Base-by-base conservation (phyloP, 176 grass and related monocot species). In the Eleusine indica region DNA sequence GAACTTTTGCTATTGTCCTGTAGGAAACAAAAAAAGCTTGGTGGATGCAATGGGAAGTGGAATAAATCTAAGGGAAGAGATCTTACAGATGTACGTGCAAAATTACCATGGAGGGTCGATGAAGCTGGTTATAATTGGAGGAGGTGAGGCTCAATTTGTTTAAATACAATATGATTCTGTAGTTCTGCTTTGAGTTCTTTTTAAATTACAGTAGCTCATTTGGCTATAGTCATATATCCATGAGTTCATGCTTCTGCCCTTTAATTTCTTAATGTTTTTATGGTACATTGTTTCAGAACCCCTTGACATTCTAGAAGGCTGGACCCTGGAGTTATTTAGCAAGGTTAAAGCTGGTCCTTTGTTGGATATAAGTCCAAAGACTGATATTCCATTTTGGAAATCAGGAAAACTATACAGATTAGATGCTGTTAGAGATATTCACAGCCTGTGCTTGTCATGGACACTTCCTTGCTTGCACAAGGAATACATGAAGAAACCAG, bases 21-120 rank as follows among this genome's bases (percentile, higher is more conserved):
- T 71, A 98, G 96, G 96, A 82, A 98, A 98, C 76, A 98, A 98
- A 66, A 98, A 98, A 90, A 98, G 93, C 85, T 90, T 98, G 86
- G 69, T 82, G 79, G 89, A 98, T 80, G 93, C 93, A 43, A 88
- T 86, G 86, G 96, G 87, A 73, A 90, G 84, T 90, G 96, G 96
- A 77, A 82, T 98, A 76, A 91, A 95, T 89, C 77, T 98, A 21
- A 79, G 89, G 71, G 96, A 98, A 87, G 96, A 98, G 83, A 92
- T 98, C 75, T 87, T 93, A 83, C 83, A 87, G 77, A 88, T 98
- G 79, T 95, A 98, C 71, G 85, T 5, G 66, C 76, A 42, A 79
- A 90, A 95, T 78, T 98, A 98, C 86, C 91, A 95, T 56, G 96
- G 83, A 76, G 93, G 89, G 70, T 91, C 87, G 30, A 98, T 95